Evolutionary conservation across 331 rosid species (phyloP).

Genomic region (Cydonia oblonga): DNA sequence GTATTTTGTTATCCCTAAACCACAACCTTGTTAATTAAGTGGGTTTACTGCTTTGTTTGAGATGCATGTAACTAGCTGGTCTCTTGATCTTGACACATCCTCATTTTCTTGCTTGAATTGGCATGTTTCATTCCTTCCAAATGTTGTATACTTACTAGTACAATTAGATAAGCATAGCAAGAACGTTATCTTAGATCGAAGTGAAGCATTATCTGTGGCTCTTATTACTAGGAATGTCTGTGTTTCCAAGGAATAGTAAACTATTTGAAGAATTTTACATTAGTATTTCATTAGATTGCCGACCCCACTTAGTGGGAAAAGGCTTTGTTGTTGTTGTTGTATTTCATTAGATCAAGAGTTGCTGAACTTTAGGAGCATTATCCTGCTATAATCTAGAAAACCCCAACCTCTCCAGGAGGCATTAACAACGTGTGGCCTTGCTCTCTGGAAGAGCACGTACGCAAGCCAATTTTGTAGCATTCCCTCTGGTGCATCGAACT

Average conservation of each 20-base stretch:
- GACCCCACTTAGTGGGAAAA: too few species aligned
- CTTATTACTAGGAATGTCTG: background rate
- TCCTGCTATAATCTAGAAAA: background rate
- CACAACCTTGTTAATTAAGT: background rate
- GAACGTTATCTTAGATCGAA: background rate
- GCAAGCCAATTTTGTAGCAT: background rate
- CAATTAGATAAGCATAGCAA: background rate
- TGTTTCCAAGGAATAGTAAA: background rate
- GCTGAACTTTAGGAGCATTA: background rate
- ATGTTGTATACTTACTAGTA: background rate
- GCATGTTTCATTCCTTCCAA: background rate
- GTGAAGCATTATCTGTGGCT: background rate
- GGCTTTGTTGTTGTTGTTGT: too few species aligned
- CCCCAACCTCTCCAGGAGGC: background rate
- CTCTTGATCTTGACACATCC: background rate
- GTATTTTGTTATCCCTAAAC: background rate
- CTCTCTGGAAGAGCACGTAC: background rate
- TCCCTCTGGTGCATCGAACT: background rate
- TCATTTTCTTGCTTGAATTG: background rate
- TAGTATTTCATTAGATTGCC: background rate
- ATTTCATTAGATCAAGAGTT: background rate
- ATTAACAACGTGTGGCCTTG: background rate
- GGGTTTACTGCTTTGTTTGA: background rate
- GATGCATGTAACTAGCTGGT: background rate
- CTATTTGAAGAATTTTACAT: background rate